Evolutionary conservation across 2,329 filamentous ascomycete genomes (phyloP), one percentile per base, ranked within the genome.

Genomic region (Exophiala oligosperma): DNA sequence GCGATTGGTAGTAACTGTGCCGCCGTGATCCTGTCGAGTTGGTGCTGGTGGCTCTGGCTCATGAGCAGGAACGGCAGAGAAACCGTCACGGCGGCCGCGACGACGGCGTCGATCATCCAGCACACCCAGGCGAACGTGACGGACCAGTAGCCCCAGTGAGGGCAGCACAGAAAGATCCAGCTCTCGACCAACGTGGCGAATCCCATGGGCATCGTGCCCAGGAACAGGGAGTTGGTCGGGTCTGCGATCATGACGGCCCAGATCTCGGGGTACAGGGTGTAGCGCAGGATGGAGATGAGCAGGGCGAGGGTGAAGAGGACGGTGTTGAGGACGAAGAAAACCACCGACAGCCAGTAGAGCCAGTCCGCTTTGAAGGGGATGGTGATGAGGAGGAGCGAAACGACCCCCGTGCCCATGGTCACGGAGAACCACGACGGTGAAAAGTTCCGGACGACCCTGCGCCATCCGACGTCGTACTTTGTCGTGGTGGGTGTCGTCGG

Each of bases 371-470:
- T 79, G 70, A 84, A 89, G 0, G 86, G 86, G 9, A 89, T 77
- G 17, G 81, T 79, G 63, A 83, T 76, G 17, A 90, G 76, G 21
- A 90, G 75, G 40, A 88, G 80, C 1, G 83, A 82, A 7, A 87
- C 82, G 40, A 90, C 83, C 21, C 86, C 87, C 0, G 86, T 90
- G 28, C 87, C 87, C 86, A 90, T 85, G 44, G 78, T 84, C 32
- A 81, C 78, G 2, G 80, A 75, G 67, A 85, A 85, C 83, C 84
- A 78, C 8, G 70, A 89, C 6, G 73, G 73, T 0, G 72, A 73
- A 51, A 75, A 74, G 51, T 74, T 73, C 17, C 71, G 70, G n/a
- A 74, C 69, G 7, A 75, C 61, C 46, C 66, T 62, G 17, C 73
- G 68, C 73, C 72, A 75, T 17, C 72, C 73, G 8, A 65, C 54